phyloP scores from a whole-genome alignment of 257 asterid genomes.

The Vinca minor region DNA sequence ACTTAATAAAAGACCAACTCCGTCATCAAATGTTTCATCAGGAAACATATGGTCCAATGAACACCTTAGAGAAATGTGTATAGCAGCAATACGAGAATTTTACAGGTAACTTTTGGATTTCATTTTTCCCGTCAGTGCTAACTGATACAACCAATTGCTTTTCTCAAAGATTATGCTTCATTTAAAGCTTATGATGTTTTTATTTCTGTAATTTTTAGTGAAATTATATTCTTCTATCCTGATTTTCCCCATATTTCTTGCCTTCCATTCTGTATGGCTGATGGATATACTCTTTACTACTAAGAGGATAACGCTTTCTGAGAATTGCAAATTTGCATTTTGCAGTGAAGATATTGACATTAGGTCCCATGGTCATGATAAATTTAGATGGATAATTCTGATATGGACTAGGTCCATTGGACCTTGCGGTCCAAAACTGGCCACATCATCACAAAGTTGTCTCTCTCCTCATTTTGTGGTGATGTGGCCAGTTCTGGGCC shows the following conservation, averaged over 20 bases:
- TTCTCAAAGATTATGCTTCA: background rate
- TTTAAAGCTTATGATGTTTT: background rate
- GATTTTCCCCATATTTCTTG: background rate
- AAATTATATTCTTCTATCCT: background rate
- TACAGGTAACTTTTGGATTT: slow-evolving; percentile 48
- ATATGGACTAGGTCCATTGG: no score
- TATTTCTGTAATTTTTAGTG: background rate
- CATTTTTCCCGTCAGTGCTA: background rate
- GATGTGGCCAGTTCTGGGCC: no score
- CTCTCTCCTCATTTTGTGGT: no score
- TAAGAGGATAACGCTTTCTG: background rate
- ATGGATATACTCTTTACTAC: background rate
- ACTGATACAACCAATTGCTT: background rate
- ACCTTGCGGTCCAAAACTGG: no score
- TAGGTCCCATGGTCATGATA: background rate
- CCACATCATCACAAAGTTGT: no score
- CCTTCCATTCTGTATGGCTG: background rate
- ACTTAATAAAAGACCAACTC: slow-evolving; percentile 19
- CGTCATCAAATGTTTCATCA: slow-evolving; percentile 27
- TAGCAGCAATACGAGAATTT: slow-evolving; percentile 68
- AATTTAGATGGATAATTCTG: background rate
- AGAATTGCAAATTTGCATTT: background rate
- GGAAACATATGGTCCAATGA: slow-evolving; percentile 51
- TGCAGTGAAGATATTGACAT: background rate
- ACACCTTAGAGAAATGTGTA: slow-evolving; percentile 47